phyloP scores from a whole-genome alignment of 331 rosid species.

The Spiraea crenata region DNA sequence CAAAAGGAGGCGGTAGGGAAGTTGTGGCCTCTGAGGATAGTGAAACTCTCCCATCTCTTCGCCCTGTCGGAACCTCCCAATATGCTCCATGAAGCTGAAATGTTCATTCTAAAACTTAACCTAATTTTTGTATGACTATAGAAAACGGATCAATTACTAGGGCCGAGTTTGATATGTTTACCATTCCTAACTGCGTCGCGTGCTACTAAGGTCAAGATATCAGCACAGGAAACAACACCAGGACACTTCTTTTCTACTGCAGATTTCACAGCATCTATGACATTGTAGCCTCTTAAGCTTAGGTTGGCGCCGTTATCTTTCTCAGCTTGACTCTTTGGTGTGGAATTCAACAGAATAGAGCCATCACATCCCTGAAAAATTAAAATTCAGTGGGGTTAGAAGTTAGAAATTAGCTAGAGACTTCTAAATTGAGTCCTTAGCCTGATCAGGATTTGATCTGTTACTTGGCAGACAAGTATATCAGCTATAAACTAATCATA shows the following conservation, averaged over 20 bases:
- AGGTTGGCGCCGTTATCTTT: constrained; percentile 31
- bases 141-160: background rate
- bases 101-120: background rate
- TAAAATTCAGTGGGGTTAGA: background rate
- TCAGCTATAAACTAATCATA: too few relatives aligned
- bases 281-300: constrained; percentile 36
- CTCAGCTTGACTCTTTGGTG: constrained; percentile 26
- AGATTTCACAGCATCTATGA: constrained; percentile 36
- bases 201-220: constrained; percentile 33
- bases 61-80: constrained; percentile 48
- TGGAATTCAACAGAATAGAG: constrained; percentile 35
- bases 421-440: background rate
- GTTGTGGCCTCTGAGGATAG: constrained; percentile 15
- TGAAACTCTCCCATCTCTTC: constrained; percentile 47
- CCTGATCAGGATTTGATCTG: background rate
- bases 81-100: constrained; percentile 33
- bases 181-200: constrained; percentile 35
- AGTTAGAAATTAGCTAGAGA: background rate
- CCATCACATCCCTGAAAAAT: constrained; percentile 45
- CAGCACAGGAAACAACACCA: constrained; percentile 45
- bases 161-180: constrained; percentile 3
- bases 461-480: background rate
- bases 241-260: constrained; percentile 36
- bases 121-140: too few relatives aligned
- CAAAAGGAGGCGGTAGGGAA: constrained; percentile 27